Base-by-base conservation (phyloP, 768 basidiomycete species). In the Trametes meyenii region DNA sequence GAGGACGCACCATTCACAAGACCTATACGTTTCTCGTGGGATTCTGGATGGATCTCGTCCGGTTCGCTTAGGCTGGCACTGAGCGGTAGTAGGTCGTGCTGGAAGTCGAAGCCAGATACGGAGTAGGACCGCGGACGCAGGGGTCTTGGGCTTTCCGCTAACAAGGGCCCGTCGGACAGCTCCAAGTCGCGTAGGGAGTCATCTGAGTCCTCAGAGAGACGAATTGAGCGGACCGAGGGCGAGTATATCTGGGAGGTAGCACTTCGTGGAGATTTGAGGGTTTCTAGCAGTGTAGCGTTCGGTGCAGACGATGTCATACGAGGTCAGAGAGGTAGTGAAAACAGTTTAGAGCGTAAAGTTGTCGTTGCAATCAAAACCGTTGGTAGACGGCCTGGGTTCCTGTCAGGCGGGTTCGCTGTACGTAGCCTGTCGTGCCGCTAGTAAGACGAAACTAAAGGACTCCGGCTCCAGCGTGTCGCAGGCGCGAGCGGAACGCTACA, bases 171-270 rank as follows among this genome's bases (percentile, higher is more conserved):
- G 54, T 91, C 85, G 0, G 86, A 82, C 55, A 92, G 76, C 74
- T 96, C 94, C 24, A 96, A 78, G 26, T 89, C 88, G 57, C 90
- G 84, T 56, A 96, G 76, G 16, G 90, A 92, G 55, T 87, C 69
- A 61, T 69, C 85, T 1, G 92, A 94, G 58, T 87, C 89, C 73
- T 63, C 82, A 76, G 72, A 79, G 69, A 73, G 76, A 74, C 70
- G 80, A 74, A 52, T 74, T 66, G 64, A 79, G 69, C 76, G 75
- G 16, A 62, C 55, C 23, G 69, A 66, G 11, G 77, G 70, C 35
- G 76, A 76, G 55, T 77, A 80, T 50, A 72, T 70, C 54, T 69
- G 64, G 1, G 64, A 66, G 33, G 50, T 58, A 51, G 68, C 62
- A 66, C 67, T 71, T 57, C 72, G 49, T 43, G 81, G 78, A 44